These are phyloP conservation scores for Cryphonectria naterciae DNA, from an alignment of 2,329 filamentous ascomycete species.

Conservation along the genomic window DNA sequence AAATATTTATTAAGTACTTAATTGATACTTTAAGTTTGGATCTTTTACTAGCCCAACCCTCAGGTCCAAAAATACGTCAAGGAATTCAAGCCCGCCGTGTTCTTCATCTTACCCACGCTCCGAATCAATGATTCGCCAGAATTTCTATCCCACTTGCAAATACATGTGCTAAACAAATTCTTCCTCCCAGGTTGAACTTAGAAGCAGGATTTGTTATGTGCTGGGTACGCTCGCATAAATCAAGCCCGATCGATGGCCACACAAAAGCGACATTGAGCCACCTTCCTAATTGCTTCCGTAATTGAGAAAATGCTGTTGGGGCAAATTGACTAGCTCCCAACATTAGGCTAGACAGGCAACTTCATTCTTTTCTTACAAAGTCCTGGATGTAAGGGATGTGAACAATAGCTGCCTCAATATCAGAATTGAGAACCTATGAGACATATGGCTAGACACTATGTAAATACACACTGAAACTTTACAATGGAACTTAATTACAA, in stretches of 20 bases:
- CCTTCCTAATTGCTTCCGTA: no score
- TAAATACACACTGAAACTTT: background rate
- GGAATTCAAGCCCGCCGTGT: background rate
- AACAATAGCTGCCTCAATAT: background rate
- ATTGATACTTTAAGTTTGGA: no score
- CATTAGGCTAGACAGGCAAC: background rate
- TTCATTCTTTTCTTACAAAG: background rate
- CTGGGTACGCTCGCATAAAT: no score
- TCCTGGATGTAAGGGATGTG: background rate
- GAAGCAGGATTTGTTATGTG: no score
- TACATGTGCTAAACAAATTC: background rate
- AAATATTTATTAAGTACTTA: background rate
- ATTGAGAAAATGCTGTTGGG: background rate
- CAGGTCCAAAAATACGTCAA: background rate
- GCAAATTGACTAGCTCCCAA: background rate
- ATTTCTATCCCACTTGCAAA: background rate
- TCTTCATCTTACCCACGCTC: background rate
- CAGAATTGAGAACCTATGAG: background rate
- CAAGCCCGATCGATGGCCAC: background rate
- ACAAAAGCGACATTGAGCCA: background rate
- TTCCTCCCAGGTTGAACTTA: background rate
- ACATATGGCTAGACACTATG: background rate
- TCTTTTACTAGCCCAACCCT: background rate
- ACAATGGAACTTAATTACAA: background rate
- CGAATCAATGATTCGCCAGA: no score